Percentiles rank a stretch among this genome's conserved stretches.
Conservation (phyloP, 352 stramenopile genomes). For the Peronosclerospora sorghi region DNA sequence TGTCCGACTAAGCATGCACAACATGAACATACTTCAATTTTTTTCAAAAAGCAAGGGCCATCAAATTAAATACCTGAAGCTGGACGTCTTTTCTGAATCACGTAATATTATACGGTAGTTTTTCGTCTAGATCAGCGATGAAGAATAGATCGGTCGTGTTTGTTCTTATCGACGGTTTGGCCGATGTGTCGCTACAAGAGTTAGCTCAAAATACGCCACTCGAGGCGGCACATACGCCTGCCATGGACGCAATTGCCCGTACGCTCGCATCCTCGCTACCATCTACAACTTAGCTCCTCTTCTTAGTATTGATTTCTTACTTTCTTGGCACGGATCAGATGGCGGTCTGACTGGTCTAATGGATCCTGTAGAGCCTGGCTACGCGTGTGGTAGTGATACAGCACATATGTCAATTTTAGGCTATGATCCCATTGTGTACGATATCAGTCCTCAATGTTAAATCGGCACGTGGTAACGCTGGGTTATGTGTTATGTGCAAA, state of each 20-base stretch:
- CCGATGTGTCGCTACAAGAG: slow-evolving; percentile 58
- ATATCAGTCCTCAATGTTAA: background rate
- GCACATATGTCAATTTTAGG: slow-evolving; percentile 86
- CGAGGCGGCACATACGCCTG: slow-evolving; percentile 51
- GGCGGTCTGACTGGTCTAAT: slow-evolving; percentile 74
- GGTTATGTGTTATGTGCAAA: background rate
- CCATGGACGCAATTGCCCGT: slow-evolving; percentile 81
- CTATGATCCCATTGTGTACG: slow-evolving; percentile 75
- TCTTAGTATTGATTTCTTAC: background rate
- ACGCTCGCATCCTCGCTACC: slow-evolving; percentile 4
- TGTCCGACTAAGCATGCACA: slow-evolving; percentile 3
- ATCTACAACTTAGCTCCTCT: background rate
- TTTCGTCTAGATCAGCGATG: slow-evolving; percentile 10
- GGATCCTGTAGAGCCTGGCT: slow-evolving; percentile 76
- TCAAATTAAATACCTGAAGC: no score
- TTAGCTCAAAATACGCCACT: slow-evolving; percentile 49
- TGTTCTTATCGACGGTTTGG: slow-evolving; percentile 81
- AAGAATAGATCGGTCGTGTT: slow-evolving; percentile 60
- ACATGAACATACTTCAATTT: background rate
- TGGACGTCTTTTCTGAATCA: no score
- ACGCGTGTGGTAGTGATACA: slow-evolving; percentile 78
- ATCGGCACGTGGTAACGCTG: background rate
- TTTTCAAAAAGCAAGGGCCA: background rate
- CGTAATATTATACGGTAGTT: no score
- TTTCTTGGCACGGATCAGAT: slow-evolving; percentile 11